Conservation (phyloP, 164 flowering plant genomes). For the Macadamia integrifolia region DNA sequence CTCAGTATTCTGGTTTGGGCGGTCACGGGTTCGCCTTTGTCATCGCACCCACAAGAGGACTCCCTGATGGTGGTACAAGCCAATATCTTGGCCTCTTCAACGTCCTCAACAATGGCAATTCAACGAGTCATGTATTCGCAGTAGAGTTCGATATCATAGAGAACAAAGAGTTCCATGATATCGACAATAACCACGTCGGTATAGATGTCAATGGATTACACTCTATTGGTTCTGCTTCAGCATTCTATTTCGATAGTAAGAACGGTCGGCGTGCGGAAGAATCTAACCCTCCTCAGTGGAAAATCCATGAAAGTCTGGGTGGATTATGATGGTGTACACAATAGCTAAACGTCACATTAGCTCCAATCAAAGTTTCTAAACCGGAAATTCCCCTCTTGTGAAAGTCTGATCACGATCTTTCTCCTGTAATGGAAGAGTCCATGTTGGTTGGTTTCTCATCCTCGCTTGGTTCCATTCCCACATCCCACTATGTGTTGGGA, state of each 20-base stretch:
- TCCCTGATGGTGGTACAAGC: conserved; percentile 12
- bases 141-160: conserved; percentile 31
- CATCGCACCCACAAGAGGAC: conserved; percentile 15
- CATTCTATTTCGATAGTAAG: conserved; percentile 13
- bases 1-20: conserved; percentile 19
- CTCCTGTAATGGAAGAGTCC: not conserved
- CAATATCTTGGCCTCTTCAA: conserved; percentile 31
- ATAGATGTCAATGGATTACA: conserved; percentile 22
- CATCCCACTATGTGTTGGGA: no score
- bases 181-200: conserved; percentile 31
- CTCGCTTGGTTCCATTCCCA: no score
- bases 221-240: conserved; percentile 17
- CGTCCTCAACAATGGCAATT: conserved; percentile 12
- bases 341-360: not conserved
- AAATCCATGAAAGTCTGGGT: not conserved
- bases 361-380: conserved; percentile 15
- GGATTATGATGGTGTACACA: no score
- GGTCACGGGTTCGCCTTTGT: conserved; percentile 38
- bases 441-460: no score
- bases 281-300: conserved; percentile 21
- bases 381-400: conserved; percentile 9
- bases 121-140: conserved; percentile 26
- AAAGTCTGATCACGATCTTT: not conserved
- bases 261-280: not conserved
- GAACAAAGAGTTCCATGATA: conserved; percentile 14